A percentile compares a stretch with the other conserved stretches of the same genome.
These are phyloP conservation scores for Chytridium lagenaria DNA, from an alignment of 371 early-diverging fungal genomes.

Conservation along the genomic window DNA sequence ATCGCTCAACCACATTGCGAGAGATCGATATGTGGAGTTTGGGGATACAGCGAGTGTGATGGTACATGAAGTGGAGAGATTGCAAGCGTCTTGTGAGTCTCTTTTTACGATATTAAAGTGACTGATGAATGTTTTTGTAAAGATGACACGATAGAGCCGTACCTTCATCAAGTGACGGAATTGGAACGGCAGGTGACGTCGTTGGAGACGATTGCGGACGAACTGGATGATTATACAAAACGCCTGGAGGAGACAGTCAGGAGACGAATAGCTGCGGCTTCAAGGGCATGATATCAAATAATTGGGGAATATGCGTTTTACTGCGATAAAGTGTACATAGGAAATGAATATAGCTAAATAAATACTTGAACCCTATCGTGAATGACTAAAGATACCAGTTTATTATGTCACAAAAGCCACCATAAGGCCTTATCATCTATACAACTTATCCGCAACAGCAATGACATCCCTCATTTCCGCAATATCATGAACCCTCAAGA, in stretches of 20 bases:
- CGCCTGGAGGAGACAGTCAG: slow-evolving; percentile 34
- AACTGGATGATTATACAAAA: slow-evolving; percentile 44
- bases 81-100: background rate
- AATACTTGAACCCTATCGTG: too few relatives aligned
- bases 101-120: background rate
- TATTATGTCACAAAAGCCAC: too few relatives aligned
- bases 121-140: background rate
- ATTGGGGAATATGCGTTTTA: too few relatives aligned
- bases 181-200: slow-evolving; percentile 39
- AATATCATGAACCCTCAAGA: slow-evolving; percentile 95
- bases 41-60: background rate
- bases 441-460: slow-evolving; percentile 27
- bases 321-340: too few relatives aligned
- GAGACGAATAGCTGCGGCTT: background rate
- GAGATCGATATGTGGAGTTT: background rate
- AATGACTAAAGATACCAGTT: too few relatives aligned
- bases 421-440: background rate
- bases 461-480: slow-evolving; percentile 39
- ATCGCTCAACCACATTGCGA: background rate
- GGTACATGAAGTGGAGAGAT: slow-evolving; percentile 3
- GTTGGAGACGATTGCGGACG: slow-evolving; percentile 38
- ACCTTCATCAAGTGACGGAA: slow-evolving; percentile 37
- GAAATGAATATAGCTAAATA: too few relatives aligned
- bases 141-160: slow-evolving; percentile 32
- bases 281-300: background rate